These are phyloP conservation scores for Solanum hybrid DNA, from an alignment of 305 asterid species.

Conservation along the genomic window DNA sequence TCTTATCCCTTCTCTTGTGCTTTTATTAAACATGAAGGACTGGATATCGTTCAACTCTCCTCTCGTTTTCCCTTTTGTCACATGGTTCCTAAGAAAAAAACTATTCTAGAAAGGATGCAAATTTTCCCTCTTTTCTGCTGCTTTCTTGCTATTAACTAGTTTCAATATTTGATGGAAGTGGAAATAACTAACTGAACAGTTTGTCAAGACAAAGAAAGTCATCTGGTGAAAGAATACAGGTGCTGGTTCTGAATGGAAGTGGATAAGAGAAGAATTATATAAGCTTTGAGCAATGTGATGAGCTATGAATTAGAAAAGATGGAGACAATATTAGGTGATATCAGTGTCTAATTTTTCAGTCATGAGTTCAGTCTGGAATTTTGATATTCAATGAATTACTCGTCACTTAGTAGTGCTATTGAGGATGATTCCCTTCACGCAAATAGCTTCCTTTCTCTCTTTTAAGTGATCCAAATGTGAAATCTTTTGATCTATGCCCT, in stretches of 20 bases:
- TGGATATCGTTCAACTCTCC: not conserved
- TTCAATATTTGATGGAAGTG: not conserved
- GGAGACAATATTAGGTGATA: not conserved
- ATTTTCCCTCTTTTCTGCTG: not conserved
- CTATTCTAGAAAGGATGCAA: not conserved
- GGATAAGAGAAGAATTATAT: not conserved
- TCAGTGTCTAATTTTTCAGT: not conserved
- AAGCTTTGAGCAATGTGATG: not conserved
- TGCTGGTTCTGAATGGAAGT: not conserved
- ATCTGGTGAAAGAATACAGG: not conserved
- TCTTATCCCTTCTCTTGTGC: not conserved
- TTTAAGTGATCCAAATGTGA: not conserved
- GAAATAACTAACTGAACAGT: slow-evolving; percentile 1
- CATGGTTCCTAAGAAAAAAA: not conserved
- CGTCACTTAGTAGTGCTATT: not conserved
- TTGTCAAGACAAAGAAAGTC: not conserved
- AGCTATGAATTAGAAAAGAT: not conserved
- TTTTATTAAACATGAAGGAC: not conserved
- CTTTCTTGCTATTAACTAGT: not conserved
- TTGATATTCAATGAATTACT: not conserved
- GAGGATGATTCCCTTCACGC: not conserved
- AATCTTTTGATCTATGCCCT: not conserved
- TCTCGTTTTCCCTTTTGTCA: not conserved
- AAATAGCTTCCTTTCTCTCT: not conserved
- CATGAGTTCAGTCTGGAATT: not conserved